Evolutionary conservation across 345 rosid species (phyloP).

Genomic region (Brassica rapa): DNA sequence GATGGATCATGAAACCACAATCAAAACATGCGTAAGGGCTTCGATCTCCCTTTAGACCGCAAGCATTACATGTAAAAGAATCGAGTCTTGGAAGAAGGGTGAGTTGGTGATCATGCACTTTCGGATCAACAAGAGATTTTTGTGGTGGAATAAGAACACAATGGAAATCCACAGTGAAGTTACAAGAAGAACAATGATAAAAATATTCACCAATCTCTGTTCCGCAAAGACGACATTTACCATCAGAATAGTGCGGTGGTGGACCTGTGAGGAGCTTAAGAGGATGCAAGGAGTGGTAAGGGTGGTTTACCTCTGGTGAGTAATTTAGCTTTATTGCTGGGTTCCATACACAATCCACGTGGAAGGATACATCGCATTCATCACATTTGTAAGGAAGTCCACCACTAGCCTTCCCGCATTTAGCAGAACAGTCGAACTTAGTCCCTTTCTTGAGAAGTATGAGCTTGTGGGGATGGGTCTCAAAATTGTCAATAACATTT

Average conservation of each 20-base stretch:
- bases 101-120: constrained; percentile 4
- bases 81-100: not conserved
- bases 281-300: not conserved
- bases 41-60: constrained; percentile 1
- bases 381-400: not conserved
- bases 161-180: not conserved
- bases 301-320: not conserved
- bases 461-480: not conserved
- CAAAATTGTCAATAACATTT: not conserved
- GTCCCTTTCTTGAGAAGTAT: not conserved
- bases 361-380: not conserved
- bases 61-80: constrained; percentile 8
- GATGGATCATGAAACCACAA: constrained; percentile 5
- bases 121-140: not conserved
- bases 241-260: not conserved
- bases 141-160: constrained; percentile 10
- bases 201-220: not conserved
- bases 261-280: not conserved
- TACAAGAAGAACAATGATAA: constrained; percentile 3
- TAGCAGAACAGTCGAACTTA: not conserved
- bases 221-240: constrained; percentile 2
- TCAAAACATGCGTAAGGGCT: constrained; percentile 1
- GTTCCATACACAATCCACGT: not conserved
- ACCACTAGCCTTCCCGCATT: not conserved
- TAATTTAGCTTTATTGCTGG: not conserved